Base-by-base conservation (phyloP, 495 filamentous ascomycete genomes). In the Aspergillus avenaceus region DNA sequence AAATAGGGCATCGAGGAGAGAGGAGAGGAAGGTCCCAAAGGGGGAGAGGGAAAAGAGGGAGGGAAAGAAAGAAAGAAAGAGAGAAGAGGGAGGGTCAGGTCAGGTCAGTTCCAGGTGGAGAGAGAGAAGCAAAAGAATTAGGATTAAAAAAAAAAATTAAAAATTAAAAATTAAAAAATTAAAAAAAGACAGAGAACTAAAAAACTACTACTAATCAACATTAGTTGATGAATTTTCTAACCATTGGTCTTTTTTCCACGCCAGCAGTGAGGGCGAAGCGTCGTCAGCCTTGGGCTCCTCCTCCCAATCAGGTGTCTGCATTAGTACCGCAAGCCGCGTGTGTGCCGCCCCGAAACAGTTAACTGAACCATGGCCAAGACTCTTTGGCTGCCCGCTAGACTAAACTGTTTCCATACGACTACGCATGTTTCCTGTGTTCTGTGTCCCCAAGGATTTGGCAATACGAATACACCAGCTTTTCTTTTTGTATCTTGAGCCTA, bases 281-380 rank as follows among this genome's bases (percentile, higher is more conserved):
- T 75, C 72, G 72, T 75, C 72, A 75, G 72, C 72, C 54, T 62
- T 55, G 55, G 52, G 42, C 34, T 49, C 42, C 46, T 59, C 47
- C 53, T 62, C 63, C 71, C 69, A 75, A 72, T 74, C 66, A 74
- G 59, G 58, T 58, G 52, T 61, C 65, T 58, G 56, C 66, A 55
- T 54, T 58, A 55, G 45, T 50, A 59, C 50, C 52, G 45, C 66
- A 69, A 67, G 72, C 72, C 72, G 72, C 72, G 72, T 70, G 65
- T 71, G 67, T 63, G 62, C 56, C 61, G 63, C 64, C 56, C 55
- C 54, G 45, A 60, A 64, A 59, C 49, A 57, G 64, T 62, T 50
- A 52, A 51, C 45, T 31, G 49, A 52, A 50, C 50, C 58, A 55
- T 50, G 50, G 59, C 59, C 59, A 66, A 61, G 64, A 65, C 59